Conservation (phyloP, 768 basidiomycete genomes). For the Daedaleopsis nitida region DNA sequence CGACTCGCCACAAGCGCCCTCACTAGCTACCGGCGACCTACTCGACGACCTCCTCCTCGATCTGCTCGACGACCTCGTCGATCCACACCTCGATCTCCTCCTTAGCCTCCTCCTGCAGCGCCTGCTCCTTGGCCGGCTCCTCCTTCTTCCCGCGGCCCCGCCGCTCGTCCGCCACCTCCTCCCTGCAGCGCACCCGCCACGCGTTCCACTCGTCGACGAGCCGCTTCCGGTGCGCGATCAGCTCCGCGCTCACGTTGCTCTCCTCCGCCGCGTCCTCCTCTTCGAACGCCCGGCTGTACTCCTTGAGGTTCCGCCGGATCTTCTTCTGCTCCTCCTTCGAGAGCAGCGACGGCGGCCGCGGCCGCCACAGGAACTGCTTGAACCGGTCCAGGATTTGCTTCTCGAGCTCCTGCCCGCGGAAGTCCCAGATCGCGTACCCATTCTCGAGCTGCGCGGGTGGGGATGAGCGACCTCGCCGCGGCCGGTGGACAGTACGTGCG, state of each 20-base stretch:
- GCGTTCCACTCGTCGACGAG: conserved; percentile 99
- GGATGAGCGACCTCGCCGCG: neutral
- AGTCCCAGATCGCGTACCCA: conserved; percentile 96
- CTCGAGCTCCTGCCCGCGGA: conserved; percentile 93
- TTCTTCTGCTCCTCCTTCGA: conserved; percentile 85
- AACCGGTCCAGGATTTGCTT: conserved; percentile 90
- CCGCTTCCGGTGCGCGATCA: conserved; percentile 85
- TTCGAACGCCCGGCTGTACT: conserved; percentile 90
- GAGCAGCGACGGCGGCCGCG: conserved; percentile 87
- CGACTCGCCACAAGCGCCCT: too few relatives aligned
- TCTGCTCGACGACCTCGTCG: conserved; percentile 91
- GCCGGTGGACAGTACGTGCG: too few relatives aligned
- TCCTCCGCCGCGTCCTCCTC: conserved; percentile 97
- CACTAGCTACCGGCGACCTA: conserved; percentile 19
- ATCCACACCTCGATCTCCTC: conserved; percentile 95
- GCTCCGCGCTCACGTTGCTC: conserved; percentile 91
- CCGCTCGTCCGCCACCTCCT: conserved; percentile 60
- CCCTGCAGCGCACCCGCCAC: conserved; percentile 78
- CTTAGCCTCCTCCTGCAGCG: conserved; percentile 58
- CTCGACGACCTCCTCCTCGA: conserved; percentile 76
- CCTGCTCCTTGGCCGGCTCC: conserved; percentile 32
- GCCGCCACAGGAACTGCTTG: conserved; percentile 99
- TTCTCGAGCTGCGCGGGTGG: conserved; percentile 75
- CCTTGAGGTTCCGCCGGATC: conserved; percentile 86
- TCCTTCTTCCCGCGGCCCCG: conserved; percentile 42